These are phyloP conservation scores for Conticribra weissflogii DNA, from an alignment of 108 stramenopile genomes.

Conservation along the genomic window DNA sequence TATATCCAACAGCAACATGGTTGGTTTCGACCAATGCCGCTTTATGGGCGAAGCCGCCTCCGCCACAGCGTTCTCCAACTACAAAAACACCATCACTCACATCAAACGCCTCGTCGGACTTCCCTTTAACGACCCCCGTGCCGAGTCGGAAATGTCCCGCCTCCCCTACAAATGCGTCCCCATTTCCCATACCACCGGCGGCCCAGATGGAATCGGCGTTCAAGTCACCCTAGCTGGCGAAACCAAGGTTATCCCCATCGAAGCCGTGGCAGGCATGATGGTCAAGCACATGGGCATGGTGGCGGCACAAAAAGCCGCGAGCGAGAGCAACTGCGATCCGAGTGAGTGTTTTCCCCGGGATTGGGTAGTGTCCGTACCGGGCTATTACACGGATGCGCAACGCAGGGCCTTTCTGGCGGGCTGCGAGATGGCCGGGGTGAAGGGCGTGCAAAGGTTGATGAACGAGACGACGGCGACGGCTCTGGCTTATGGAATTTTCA, in stretches of 20 bases:
- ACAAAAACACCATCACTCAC: constrained; percentile 88
- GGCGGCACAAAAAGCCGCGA: constrained; percentile 74
- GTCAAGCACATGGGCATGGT: constrained; percentile 88
- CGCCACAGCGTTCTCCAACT: constrained; percentile 84
- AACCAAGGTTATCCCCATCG: constrained; percentile 81
- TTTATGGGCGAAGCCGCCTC: constrained; percentile 81
- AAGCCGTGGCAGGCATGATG: constrained; percentile 92
- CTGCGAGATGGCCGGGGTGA: constrained; percentile 90
- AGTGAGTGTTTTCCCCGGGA: constrained; percentile 80
- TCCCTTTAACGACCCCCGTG: constrained; percentile 88
- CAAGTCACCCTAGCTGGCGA: constrained; percentile 58
- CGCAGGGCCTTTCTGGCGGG: constrained; percentile 90
- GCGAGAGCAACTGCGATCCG: constrained; percentile 22
- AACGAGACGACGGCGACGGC: constrained; percentile 96
- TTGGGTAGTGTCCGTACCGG: constrained; percentile 94
- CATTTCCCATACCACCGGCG: constrained; percentile 57
- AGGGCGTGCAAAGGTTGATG: constrained; percentile 90
- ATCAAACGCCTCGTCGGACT: constrained; percentile 96
- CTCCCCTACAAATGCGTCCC: constrained; percentile 77
- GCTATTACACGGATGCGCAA: constrained; percentile 94
- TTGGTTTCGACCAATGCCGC: constrained; percentile 71
- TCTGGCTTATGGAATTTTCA: constrained; percentile 99
- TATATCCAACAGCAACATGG: constrained; percentile 63
- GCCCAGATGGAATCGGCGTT: constrained; percentile 72
- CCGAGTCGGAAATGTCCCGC: constrained; percentile 82